Conservation (phyloP, 2,329 filamentous ascomycete genomes). For the Claviceps purpurea region DNA sequence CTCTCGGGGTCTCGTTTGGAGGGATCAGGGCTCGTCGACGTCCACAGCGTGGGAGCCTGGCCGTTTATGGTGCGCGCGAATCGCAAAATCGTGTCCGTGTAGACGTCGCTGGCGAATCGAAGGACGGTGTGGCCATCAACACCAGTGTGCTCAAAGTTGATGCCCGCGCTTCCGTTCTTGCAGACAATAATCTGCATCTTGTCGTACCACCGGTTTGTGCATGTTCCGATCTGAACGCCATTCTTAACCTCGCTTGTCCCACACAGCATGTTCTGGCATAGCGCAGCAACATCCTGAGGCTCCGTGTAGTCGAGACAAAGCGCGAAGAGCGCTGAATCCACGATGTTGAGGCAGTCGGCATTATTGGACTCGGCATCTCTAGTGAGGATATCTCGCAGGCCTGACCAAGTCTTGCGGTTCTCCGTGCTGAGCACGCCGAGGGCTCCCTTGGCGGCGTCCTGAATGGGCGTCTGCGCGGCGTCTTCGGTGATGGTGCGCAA, state of each 20-base stretch:
- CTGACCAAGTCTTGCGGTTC: slow-evolving; percentile 92
- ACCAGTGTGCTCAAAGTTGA: slow-evolving; percentile 98
- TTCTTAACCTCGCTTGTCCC: slow-evolving; percentile 84
- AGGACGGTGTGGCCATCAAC: slow-evolving; percentile 96
- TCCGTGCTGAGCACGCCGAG: slow-evolving; percentile 90
- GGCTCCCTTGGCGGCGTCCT: slow-evolving; percentile 89
- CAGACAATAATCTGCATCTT: slow-evolving; percentile 98
- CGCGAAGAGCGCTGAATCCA: slow-evolving; percentile 86
- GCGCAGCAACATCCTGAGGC: slow-evolving; percentile 61
- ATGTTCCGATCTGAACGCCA: slow-evolving; percentile 92
- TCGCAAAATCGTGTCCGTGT: slow-evolving; percentile 92
- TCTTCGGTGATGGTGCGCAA: slow-evolving; percentile 87
- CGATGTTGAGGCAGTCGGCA: slow-evolving; percentile 85
- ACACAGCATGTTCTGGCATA: slow-evolving; percentile 98
- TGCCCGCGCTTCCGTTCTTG: slow-evolving; percentile 94
- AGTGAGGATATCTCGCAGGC: slow-evolving; percentile 74
- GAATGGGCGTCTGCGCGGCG: slow-evolving; percentile 75
- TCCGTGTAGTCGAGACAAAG: slow-evolving; percentile 89
- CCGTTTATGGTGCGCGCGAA: slow-evolving; percentile 95
- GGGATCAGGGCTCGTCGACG: slow-evolving; percentile 79
- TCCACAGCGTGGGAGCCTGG: slow-evolving; percentile 82
- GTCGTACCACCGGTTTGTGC: slow-evolving; percentile 98
- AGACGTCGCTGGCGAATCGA: slow-evolving; percentile 89
- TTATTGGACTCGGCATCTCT: slow-evolving; percentile 85
- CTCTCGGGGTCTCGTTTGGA: slow-evolving; percentile 81